Evolutionary conservation across 257 asterid species (phyloP).

Genomic region (Solanum pinnatisectum): DNA sequence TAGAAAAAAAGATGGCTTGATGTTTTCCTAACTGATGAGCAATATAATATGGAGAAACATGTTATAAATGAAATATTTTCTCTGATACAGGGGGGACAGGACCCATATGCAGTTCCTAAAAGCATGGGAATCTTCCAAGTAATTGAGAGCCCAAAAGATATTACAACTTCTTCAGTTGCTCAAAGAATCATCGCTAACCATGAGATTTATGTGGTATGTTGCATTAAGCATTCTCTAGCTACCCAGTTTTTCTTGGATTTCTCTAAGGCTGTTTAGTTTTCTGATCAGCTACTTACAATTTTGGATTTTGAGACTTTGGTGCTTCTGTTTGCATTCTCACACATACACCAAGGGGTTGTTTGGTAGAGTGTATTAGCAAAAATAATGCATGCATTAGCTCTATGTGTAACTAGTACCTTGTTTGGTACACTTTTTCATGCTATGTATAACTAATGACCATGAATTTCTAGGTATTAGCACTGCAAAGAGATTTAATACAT

Average conservation of each 20-base stretch:
- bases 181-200: constrained; percentile 81
- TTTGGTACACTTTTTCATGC: not conserved
- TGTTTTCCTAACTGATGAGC: not conserved
- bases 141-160: constrained; percentile 69
- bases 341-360: not conserved
- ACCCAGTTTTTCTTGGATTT: not conserved
- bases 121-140: constrained; percentile 64
- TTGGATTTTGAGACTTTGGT: not conserved
- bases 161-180: constrained; percentile 74
- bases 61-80: constrained; percentile 2
- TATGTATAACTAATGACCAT: not conserved
- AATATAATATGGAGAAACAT: not conserved
- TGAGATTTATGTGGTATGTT: constrained; percentile 64
- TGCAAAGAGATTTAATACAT: not conserved
- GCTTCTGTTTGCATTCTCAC: not conserved
- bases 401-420: not conserved
- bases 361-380: not conserved
- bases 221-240: constrained; percentile 16
- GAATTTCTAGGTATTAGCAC: not conserved
- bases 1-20: not conserved
- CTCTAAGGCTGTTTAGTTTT: not conserved
- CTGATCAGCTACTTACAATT: not conserved
- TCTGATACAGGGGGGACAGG: constrained; percentile 49
- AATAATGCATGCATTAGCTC: not conserved
- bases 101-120: constrained; percentile 70